Evolutionary conservation across 768 basidiomycete genomes (phyloP), one percentile per base, ranked within the genome.

Genomic region (Boletus pseudopeckii): DNA sequence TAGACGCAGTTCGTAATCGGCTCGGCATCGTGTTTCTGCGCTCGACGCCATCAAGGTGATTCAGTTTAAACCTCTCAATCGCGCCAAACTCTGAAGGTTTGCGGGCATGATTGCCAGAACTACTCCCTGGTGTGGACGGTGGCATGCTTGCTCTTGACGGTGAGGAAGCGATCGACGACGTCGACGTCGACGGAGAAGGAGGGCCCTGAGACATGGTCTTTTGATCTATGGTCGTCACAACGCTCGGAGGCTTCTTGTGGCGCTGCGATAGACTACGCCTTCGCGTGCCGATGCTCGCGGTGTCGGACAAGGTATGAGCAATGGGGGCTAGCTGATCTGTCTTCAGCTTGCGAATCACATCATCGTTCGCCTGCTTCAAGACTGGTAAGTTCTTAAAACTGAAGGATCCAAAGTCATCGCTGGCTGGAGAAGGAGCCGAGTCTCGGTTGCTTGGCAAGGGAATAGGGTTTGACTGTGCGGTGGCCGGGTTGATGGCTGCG

Each of bases 301-400:
- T 80, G 62, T 93, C 85, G 5, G 85, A 78, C 55, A 91, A 74
- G 7, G 90, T 77, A 58, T 92, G 89, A 0, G 82, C 73, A 39
- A 94, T 78, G 13, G 92, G 90, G 0, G 81, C 74, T 73, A 94
- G 81, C 64, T 92, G 91, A 59, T 98, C 96, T 2, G 90, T 90
- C 72, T 91, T 88, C 65, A 98, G 78, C 72, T 98, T 97, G 56
- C 92, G 85, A 62, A 99, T 97, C 61, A 98, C 86, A 67, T 98
- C 95, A 72, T 99, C 97, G 69, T 99, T 99, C 17, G 92, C 94
- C 72, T 98, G 94, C 74, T 98, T 99, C 71, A 98, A 75, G 7
- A 97, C 83, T 0, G 92, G 92, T 39, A 98, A 71, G 67, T 99
- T 99, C 79, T 98, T 98, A 81, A 94, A 99, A 72, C 88, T 93